phyloP scores from a whole-genome alignment of 768 basidiomycete species.

The Auricularia heimuer region DNA sequence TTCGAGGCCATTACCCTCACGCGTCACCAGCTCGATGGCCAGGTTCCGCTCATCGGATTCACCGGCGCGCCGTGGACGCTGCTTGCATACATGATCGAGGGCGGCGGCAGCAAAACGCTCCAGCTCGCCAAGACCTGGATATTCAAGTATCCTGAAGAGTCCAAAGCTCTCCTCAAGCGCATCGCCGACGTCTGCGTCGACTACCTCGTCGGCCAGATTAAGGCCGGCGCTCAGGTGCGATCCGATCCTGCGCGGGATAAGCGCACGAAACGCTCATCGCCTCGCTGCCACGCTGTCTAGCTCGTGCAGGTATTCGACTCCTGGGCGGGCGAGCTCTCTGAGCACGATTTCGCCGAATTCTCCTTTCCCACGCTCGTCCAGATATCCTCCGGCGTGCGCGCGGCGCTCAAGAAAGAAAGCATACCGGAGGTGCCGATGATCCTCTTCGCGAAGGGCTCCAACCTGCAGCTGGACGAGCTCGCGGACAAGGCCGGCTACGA shows the following conservation, averaged over 20 bases:
- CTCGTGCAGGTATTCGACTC: slow-evolving; percentile 96
- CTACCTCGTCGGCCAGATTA: slow-evolving; percentile 84
- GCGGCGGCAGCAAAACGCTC: slow-evolving; percentile 83
- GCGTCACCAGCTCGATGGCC: slow-evolving; percentile 66
- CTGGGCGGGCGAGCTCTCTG: slow-evolving; percentile 87
- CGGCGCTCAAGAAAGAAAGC: slow-evolving; percentile 40
- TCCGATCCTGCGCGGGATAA: background rate
- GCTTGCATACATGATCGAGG: slow-evolving; percentile 97
- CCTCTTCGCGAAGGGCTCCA: slow-evolving; percentile 92
- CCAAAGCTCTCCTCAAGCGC: slow-evolving; percentile 60
- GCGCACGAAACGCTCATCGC: background rate
- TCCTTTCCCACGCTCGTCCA: slow-evolving; percentile 69
- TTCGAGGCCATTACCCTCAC: slow-evolving; percentile 87
- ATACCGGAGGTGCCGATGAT: slow-evolving; percentile 68
- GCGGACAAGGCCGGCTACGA: slow-evolving; percentile 69
- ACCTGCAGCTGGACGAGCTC: slow-evolving; percentile 52
- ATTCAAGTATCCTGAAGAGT: slow-evolving; percentile 80
- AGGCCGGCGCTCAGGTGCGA: slow-evolving; percentile 89
- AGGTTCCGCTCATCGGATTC: slow-evolving; percentile 95
- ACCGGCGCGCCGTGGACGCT: slow-evolving; percentile 98
- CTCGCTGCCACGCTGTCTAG: slow-evolving; percentile 31
- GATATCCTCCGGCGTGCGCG: slow-evolving; percentile 62
- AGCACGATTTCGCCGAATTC: slow-evolving; percentile 75
- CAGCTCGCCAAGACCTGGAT: slow-evolving; percentile 92
- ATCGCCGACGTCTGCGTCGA: slow-evolving; percentile 89